Percentiles rank a stretch among this genome's conserved stretches.
These are phyloP conservation scores for Epichloe uncinata DNA, from an alignment of 2,329 filamentous ascomycete genomes.

Conservation along the genomic window DNA sequence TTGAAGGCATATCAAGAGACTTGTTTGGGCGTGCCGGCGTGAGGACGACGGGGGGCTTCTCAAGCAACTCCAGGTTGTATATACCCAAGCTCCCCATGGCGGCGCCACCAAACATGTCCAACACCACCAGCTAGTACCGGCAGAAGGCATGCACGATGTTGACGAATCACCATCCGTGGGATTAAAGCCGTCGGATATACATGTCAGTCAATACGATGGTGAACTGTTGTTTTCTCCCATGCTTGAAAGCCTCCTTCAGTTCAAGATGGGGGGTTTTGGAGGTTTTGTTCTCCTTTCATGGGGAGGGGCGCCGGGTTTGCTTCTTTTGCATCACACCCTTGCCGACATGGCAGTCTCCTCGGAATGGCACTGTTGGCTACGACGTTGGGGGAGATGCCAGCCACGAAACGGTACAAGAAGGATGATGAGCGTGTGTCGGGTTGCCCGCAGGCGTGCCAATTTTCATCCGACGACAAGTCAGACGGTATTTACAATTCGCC, in stretches of 20 bases:
- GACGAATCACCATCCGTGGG: too few relatives aligned
- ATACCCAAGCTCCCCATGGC: slow-evolving; percentile 11
- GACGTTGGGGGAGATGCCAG: neutral
- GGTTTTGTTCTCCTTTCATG: neutral
- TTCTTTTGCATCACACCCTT: neutral
- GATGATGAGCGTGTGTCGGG: too few relatives aligned
- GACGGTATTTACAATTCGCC: too few relatives aligned
- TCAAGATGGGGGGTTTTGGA: neutral
- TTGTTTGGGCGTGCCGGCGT: slow-evolving; percentile 23
- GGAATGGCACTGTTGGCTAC: neutral
- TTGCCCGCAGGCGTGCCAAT: too few relatives aligned
- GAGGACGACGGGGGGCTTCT: slow-evolving; percentile 26
- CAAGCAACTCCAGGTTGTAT: slow-evolving; percentile 22
- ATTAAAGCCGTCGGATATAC: neutral
- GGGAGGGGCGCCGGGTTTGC: neutral
- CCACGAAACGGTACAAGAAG: too few relatives aligned
- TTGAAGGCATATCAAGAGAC: slow-evolving; percentile 41
- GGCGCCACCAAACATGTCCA: slow-evolving; percentile 6
- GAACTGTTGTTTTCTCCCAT: neutral
- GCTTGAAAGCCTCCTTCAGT: neutral
- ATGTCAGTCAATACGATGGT: neutral
- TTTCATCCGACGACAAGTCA: too few relatives aligned
- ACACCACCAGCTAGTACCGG: neutral
- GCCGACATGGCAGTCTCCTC: too few relatives aligned
- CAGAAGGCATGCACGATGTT: neutral